Base-by-base conservation (phyloP, 768 basidiomycete species). In the Mycena chlorophos region DNA sequence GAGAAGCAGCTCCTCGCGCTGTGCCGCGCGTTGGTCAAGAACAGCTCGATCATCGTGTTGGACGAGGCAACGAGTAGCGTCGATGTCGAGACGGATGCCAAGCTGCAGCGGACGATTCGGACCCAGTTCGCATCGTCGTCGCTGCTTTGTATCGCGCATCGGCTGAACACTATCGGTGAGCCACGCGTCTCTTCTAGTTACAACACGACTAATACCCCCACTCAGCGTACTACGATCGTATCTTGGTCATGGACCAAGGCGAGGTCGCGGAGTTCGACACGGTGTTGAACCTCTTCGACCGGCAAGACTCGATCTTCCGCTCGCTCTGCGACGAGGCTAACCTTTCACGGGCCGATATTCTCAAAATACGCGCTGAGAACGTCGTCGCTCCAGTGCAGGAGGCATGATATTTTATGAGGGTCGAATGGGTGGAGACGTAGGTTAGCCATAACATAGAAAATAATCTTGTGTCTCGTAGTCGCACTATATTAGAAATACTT, bases 161-260 rank as follows among this genome's bases (percentile, higher is more conserved):
- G 82, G 17, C 64, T 85, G 48, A 83, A 84, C 62, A 84, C 83
- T 3, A 83, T 87, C 50, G 76, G 79, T 75, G 57, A 55, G 72
- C 53, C 10, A 27, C 46, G 17, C 25, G n/a, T 25, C 49, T 53
- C 22, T n/a, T 40, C n/a, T 51, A 22, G 45, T 27, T 5, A 34
- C 30, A 55, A 63, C 55, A 65, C 29, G 42, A 47, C 30, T 40
- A 14, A 20, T 16, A 49, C 45, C 17, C 26, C 20, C 47, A 38
- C 31, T 57, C 43, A 83, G 83, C 77, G 0, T 80, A 87, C 63
- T 88, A 85, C 59, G 86, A 89, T 63, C 77, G 83, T 20, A 77
- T 90, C 20, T 71, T 91, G 17, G 88, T 90, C 42, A 87, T 92
- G 85, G 83, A 87, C 61, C 71, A 76, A 25, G 89, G 90, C 3